These are phyloP conservation scores for Chernovozyma aurita DNA, from an alignment of 1,139 yeast genomes.

Conservation along the genomic window DNA sequence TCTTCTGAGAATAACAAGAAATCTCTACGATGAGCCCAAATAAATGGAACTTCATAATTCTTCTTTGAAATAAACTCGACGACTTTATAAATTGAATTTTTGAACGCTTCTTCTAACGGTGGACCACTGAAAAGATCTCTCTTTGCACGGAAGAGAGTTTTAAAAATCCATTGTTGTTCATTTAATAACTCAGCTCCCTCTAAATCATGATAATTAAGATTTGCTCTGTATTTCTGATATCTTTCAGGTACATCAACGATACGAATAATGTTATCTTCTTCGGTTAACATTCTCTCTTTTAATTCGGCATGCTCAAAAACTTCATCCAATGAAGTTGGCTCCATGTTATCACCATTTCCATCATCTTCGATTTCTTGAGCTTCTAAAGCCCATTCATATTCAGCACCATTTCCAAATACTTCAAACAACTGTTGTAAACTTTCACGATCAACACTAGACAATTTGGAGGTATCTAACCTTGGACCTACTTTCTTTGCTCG, in stretches of 20 bases:
- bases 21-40: slow-evolving; percentile 94
- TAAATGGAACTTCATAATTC: slow-evolving; percentile 88
- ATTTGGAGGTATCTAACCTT: slow-evolving; percentile 50
- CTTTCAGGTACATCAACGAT: slow-evolving; percentile 90
- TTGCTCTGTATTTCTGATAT: slow-evolving; percentile 69
- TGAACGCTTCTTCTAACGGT: slow-evolving; percentile 55
- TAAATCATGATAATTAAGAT: slow-evolving; percentile 61
- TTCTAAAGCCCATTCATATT: slow-evolving; percentile 96
- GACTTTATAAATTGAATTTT: slow-evolving; percentile 67
- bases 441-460: slow-evolving; percentile 84
- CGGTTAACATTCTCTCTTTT: slow-evolving; percentile 85
- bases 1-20: slow-evolving; percentile 65
- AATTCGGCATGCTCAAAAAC: slow-evolving; percentile 94
- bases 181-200: slow-evolving; percentile 61
- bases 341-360: slow-evolving; percentile 49
- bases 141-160: slow-evolving; percentile 52
- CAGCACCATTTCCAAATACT: slow-evolving; percentile 95
- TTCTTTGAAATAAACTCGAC: slow-evolving; percentile 77
- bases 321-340: slow-evolving; percentile 69
- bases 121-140: slow-evolving; percentile 27
- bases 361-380: slow-evolving; percentile 73
- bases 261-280: slow-evolving; percentile 85
- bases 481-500: slow-evolving; percentile 38
- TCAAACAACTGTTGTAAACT: slow-evolving; percentile 90
- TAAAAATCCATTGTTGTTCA: slow-evolving; percentile 79